Percentiles rank a stretch among this genome's conserved stretches.
These are phyloP conservation scores for Agrocybe chaxingu DNA, from an alignment of 768 basidiomycete genomes.

Conservation along the genomic window DNA sequence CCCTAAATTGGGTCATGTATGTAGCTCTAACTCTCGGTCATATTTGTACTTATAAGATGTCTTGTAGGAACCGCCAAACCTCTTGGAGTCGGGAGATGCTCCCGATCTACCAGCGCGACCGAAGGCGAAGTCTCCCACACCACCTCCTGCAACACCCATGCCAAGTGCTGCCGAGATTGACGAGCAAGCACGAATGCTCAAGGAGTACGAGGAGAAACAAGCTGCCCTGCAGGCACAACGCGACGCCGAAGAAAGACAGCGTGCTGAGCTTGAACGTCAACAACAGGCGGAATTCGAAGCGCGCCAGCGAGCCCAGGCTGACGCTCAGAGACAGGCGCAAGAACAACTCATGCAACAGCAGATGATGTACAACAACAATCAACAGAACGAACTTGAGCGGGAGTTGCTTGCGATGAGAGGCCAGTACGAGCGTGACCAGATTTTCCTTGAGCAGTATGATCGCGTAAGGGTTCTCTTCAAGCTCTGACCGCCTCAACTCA, in stretches of 20 bases:
- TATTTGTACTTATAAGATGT: neutral
- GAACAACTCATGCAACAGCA: constrained; percentile 87
- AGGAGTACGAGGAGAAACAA: constrained; percentile 96
- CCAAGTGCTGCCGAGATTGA: constrained; percentile 71
- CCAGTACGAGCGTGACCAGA: constrained; percentile 97
- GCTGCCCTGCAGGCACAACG: constrained; percentile 77
- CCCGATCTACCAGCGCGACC: constrained; percentile 87
- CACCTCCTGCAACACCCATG: constrained; percentile 69
- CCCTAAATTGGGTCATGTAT: constrained; percentile 89
- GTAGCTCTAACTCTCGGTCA: constrained; percentile 15
- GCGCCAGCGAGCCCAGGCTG: constrained; percentile 82
- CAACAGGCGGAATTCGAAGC: constrained; percentile 89
- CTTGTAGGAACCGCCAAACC: constrained; percentile 89
- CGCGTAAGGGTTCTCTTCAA: constrained; percentile 44
- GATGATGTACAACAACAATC: constrained; percentile 76
- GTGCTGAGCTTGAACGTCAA: constrained; percentile 71
- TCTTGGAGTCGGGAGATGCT: constrained; percentile 75
- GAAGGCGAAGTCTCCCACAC: constrained; percentile 55
- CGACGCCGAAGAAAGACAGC: constrained; percentile 79
- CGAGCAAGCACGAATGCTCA: constrained; percentile 92
- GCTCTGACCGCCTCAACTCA: neutral
- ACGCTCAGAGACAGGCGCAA: constrained; percentile 84
- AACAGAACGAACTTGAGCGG: constrained; percentile 80
- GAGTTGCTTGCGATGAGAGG: constrained; percentile 92
- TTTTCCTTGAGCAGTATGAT: constrained; percentile 97